Percentiles rank a stretch among this genome's conserved stretches.
phyloP scores from a whole-genome alignment of 192 early-diverging fungal species.

The Linderina pennispora region DNA sequence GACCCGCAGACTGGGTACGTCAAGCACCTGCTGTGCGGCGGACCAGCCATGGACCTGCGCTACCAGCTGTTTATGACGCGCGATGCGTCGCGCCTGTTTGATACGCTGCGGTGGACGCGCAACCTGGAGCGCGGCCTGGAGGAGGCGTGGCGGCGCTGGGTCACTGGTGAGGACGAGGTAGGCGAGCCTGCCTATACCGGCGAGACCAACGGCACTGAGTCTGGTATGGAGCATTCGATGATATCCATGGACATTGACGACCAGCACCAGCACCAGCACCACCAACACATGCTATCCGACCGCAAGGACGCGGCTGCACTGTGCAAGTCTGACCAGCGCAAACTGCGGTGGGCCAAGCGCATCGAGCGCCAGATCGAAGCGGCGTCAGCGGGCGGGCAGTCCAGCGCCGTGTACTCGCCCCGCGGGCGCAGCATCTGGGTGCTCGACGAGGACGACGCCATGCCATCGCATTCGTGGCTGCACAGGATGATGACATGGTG shows the following conservation, averaged over 20 bases:
- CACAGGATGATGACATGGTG: slow-evolving; percentile 33
- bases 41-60: slow-evolving; percentile 58
- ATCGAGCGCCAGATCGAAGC: slow-evolving; percentile 22
- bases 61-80: slow-evolving; percentile 66
- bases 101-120: slow-evolving; percentile 80
- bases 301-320: not conserved
- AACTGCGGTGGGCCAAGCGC: slow-evolving; percentile 15
- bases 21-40: slow-evolving; percentile 30
- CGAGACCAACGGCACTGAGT: not conserved
- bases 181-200: not conserved
- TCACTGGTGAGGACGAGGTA: slow-evolving; percentile 36
- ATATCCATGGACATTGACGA: not conserved
- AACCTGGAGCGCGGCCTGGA: slow-evolving; percentile 68
- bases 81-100: slow-evolving; percentile 78
- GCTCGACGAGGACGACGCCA: slow-evolving; percentile 38
- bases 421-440: slow-evolving; percentile 42
- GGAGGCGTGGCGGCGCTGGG: slow-evolving; percentile 74
- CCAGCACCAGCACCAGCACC: not conserved
- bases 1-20: slow-evolving; percentile 22
- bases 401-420: slow-evolving; percentile 25
- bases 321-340: slow-evolving; percentile 6
- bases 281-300: no score
- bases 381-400: not conserved
- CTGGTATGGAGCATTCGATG: not conserved
- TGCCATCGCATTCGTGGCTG: slow-evolving; percentile 39